Conservation (phyloP, 805 yeast genomes). For the Tetrapisispora pingtungensis region DNA sequence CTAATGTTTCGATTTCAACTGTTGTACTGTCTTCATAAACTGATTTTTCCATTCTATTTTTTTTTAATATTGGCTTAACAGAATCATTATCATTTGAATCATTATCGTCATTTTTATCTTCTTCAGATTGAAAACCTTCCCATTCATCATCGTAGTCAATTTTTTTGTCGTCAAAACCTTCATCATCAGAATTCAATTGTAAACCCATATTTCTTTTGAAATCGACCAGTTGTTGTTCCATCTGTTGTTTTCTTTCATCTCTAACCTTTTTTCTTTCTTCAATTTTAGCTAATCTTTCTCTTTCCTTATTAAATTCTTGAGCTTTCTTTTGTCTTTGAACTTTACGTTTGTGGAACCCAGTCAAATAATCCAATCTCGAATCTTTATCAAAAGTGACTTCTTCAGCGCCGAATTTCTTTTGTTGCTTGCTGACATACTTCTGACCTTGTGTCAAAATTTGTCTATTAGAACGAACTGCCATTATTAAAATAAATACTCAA, state of each 20-base stretch:
- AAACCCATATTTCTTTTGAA: constrained; percentile 21
- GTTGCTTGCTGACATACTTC: constrained; percentile 60
- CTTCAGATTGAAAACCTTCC: constrained; percentile 31
- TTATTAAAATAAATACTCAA: not conserved
- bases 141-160: constrained; percentile 27
- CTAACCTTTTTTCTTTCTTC: constrained; percentile 58
- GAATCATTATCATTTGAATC: constrained; percentile 10
- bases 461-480: constrained; percentile 39
- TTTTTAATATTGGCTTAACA: constrained; percentile 28
- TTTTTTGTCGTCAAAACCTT: constrained; percentile 13
- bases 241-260: constrained; percentile 57
- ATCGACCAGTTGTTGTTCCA: constrained; percentile 45
- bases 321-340: constrained; percentile 83
- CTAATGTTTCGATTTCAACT: constrained; percentile 41
- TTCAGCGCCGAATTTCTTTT: constrained; percentile 57
- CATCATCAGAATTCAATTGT: constrained; percentile 19
- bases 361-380: constrained; percentile 71
- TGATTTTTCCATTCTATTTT: constrained; percentile 12
- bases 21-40: constrained; percentile 31
- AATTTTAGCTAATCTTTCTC: constrained; percentile 57
- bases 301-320: constrained; percentile 62
- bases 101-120: constrained; percentile 14
- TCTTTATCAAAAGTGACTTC: constrained; percentile 80
- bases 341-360: constrained; percentile 94
- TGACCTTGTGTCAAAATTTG: constrained; percentile 84